Percentiles rank a stretch among this genome's conserved stretches.
Conservation (phyloP, 768 basidiomycete genomes). For the Neoboletus brunneissimus region DNA sequence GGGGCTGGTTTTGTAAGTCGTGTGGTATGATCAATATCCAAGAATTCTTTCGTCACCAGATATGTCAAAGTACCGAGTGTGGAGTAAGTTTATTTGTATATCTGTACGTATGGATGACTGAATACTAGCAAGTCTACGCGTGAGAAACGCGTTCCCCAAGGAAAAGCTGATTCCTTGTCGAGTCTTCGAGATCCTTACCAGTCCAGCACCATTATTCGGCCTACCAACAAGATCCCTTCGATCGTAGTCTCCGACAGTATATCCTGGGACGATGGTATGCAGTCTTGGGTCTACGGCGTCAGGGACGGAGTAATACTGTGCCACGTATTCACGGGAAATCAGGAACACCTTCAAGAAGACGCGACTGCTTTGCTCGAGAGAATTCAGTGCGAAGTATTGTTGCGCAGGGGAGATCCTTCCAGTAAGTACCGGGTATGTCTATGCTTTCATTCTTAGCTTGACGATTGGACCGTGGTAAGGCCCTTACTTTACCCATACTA, state of each 20-base stretch:
- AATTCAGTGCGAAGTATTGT: constrained; percentile 37
- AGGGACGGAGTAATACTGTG: constrained; percentile 28
- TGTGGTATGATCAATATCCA: constrained; percentile 53
- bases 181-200: constrained; percentile 23
- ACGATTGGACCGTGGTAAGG: constrained; percentile 13
- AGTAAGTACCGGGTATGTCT: constrained; percentile 17
- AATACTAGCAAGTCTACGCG: constrained; percentile 12
- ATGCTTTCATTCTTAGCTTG: neutral
- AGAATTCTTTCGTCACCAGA: constrained; percentile 43
- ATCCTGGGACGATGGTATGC: constrained; percentile 33
- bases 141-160: constrained; percentile 3
- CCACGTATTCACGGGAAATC: constrained; percentile 52
- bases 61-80: constrained; percentile 43
- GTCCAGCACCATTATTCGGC: constrained; percentile 13
- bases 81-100: constrained; percentile 28
- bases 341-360: constrained; percentile 36
- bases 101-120: constrained; percentile 1
- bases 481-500: constrained; percentile 29
- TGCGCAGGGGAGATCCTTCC: constrained; percentile 18
- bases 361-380: constrained; percentile 37
- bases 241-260: constrained; percentile 7
- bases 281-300: constrained; percentile 24
- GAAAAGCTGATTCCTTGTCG: constrained; percentile 20
- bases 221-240: constrained; percentile 18
- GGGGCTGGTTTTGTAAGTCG: constrained; percentile 47